Evolutionary conservation across 768 basidiomycete species (phyloP), one percentile per base, ranked within the genome.

Genomic region (Gyrodon lividus): DNA sequence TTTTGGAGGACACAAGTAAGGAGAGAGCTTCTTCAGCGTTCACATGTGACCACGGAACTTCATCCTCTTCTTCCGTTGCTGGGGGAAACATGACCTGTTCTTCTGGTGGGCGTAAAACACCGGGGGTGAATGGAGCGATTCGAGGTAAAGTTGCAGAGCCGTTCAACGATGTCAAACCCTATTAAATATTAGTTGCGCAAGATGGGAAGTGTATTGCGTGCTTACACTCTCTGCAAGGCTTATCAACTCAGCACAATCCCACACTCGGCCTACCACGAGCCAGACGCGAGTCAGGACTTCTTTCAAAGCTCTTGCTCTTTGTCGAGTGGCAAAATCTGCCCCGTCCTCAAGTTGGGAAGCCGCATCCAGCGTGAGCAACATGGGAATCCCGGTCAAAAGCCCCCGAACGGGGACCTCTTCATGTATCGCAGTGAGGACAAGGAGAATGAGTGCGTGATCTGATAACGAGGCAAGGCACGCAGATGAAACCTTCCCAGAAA

Each of bases 331-430:
- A 40, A 62, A 47, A 52, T 80, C 74, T 28, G 71, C 68, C 10
- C 63, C 61, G 16, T 74, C 72, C n/a, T 74, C 73, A 23, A 74
- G 59, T 30, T 74, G 73, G 4, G 79, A 71, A 9, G 80, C 80
- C 6, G 60, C 67, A 49, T 89, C 81, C 44, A 96, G 67, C 2
- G 89, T 84, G n/a, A 91, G 64, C 23, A 97, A 68, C 90, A 97
- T 93, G 5, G 94, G 93, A 30, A 91, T 70, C 19, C 92, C 89
- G 2, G 84, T 82, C 16, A 93, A 70, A 35, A 96, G 59, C 2
- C 84, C 87, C 37, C 86, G 81, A 23, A 86, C 70, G 1, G 94
- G 92, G n/a, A 90, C 67, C 44, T 85, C 77, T 55, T 85, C 75
- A 44, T 92, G 86, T 23, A 90, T 74, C 3, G 80, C 77, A 5